phyloP scores from a whole-genome alignment of 306 rosid genomes.

The Gillenia trifoliata region DNA sequence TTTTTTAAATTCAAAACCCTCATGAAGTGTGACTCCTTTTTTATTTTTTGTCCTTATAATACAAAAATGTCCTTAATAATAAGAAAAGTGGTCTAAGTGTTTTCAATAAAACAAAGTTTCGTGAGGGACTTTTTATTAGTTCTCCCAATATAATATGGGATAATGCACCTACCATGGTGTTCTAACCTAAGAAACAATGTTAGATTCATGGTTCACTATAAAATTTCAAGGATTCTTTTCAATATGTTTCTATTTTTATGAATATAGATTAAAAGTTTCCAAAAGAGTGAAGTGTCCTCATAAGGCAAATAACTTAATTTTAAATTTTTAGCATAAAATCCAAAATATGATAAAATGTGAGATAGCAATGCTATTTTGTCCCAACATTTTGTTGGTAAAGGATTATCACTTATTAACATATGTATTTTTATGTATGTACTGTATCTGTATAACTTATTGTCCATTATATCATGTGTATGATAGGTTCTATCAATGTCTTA shows the following conservation, averaged over 20 bases:
- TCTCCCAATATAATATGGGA: no score
- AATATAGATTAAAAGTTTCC: background rate
- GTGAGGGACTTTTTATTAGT: no score
- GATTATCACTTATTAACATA: background rate
- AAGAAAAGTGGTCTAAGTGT: no score
- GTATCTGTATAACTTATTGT: background rate
- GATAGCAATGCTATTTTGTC: background rate
- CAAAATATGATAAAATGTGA: background rate
- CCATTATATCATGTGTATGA: constrained; percentile 3
- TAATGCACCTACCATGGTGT: background rate
- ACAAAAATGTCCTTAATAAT: no score
- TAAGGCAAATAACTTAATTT: background rate
- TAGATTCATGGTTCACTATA: background rate
- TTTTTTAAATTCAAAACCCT: no score
- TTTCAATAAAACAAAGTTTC: no score
- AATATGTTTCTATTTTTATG: background rate
- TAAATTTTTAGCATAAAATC: background rate
- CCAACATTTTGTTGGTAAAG: background rate
- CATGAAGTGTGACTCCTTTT: no score
- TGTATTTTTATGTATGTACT: background rate
- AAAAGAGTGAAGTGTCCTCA: background rate
- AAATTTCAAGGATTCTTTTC: background rate
- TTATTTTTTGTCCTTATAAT: no score
- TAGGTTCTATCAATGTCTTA: background rate
- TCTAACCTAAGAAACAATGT: background rate